Conservation (phyloP, 345 rosid species). For the Populus nigra region DNA sequence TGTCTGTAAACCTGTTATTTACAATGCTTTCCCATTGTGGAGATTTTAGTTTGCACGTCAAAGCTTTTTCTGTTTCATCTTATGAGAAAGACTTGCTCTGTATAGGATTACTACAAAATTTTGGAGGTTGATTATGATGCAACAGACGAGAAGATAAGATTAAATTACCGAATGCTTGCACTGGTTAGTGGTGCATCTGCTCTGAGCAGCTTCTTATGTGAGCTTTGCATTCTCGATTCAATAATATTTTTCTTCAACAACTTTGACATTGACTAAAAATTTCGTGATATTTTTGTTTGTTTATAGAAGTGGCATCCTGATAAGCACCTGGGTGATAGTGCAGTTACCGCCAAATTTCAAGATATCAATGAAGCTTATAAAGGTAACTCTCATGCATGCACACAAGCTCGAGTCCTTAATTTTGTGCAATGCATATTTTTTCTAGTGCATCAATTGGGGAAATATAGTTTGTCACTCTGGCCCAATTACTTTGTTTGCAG, state of each 20-base stretch:
- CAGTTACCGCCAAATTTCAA: conserved; percentile 64
- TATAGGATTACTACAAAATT: conserved; percentile 76
- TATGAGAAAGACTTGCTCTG: conserved; percentile 17
- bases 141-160: conserved; percentile 67
- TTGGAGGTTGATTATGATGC: conserved; percentile 83
- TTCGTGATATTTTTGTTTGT: conserved; percentile 17
- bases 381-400: conserved; percentile 35
- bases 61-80: neutral
- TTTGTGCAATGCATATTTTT: neutral
- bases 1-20: neutral
- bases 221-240: conserved; percentile 15
- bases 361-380: conserved; percentile 81
- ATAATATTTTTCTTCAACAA: conserved; percentile 5
- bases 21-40: neutral
- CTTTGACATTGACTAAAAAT: conserved; percentile 7
- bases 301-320: conserved; percentile 84
- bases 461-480: neutral
- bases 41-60: neutral
- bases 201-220: conserved; percentile 24
- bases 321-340: conserved; percentile 70
- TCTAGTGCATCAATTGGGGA: neutral
- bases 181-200: conserved; percentile 52
- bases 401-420: neutral
- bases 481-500: neutral
- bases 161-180: conserved; percentile 73